Evolutionary conservation across 2,329 filamentous ascomycete genomes (phyloP).

Genomic region (Pyrenophora tritici-repentis): DNA sequence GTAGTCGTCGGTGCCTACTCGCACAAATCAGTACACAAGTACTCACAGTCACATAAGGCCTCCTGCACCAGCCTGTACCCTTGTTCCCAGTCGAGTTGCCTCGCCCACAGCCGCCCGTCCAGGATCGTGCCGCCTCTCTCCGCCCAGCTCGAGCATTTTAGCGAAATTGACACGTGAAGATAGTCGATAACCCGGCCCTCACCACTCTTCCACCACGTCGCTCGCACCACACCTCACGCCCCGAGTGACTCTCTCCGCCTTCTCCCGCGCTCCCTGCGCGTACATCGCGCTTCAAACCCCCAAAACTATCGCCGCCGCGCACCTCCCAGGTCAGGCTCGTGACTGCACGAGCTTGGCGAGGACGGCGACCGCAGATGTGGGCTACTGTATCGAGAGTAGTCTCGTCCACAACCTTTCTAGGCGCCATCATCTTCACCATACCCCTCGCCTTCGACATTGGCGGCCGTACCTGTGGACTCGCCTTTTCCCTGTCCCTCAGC

Average conservation of each 20-base stretch:
- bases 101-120: not conserved
- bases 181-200: constrained; percentile 19
- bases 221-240: constrained; percentile 11
- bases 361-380: constrained; percentile 70
- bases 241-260: constrained; percentile 18
- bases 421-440: constrained; percentile 92
- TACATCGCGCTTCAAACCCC: constrained; percentile 28
- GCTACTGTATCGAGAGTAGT: constrained; percentile 70
- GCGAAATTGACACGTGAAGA: constrained; percentile 43
- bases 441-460: constrained; percentile 98
- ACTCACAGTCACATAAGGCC: too few relatives aligned
- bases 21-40: constrained; percentile 11
- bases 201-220: constrained; percentile 21
- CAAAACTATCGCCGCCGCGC: constrained; percentile 20
- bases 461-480: constrained; percentile 89
- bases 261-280: constrained; percentile 27
- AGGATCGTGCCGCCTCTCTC: not conserved
- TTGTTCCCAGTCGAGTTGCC: constrained; percentile 3
- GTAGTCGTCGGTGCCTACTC: constrained; percentile 39
- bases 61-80: not conserved
- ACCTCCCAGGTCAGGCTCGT: constrained; percentile 46
- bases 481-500: constrained; percentile 88
- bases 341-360: constrained; percentile 55
- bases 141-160: constrained; percentile 11
- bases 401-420: constrained; percentile 82